Percentiles rank a stretch among this genome's conserved stretches.
These are phyloP conservation scores for Apiotrichum gracile DNA, from an alignment of 1,284 basidiomycete genomes.

Conservation along the genomic window DNA sequence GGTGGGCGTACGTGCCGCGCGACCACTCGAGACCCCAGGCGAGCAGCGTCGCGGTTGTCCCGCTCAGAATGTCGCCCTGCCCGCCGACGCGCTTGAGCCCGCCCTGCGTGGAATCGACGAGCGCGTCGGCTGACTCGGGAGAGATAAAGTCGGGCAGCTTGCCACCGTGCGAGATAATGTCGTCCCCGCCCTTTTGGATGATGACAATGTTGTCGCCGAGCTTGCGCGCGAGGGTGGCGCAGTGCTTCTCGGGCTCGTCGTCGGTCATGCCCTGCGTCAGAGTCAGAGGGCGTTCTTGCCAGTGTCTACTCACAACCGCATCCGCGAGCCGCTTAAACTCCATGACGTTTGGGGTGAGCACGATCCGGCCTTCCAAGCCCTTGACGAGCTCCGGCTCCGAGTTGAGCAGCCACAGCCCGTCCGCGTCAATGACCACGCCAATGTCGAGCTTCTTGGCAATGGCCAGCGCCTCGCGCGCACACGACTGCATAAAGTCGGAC, in stretches of 20 bases:
- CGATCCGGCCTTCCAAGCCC: constrained; percentile 51
- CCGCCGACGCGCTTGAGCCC: constrained; percentile 90
- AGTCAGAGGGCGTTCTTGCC: background rate
- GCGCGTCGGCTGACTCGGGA: constrained; percentile 15
- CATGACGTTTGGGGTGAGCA: constrained; percentile 85
- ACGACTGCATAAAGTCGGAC: constrained; percentile 80
- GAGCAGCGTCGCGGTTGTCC: constrained; percentile 77
- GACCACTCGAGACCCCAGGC: constrained; percentile 94
- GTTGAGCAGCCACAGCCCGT: constrained; percentile 53
- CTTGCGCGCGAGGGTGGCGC: constrained; percentile 61
- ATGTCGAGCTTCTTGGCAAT: constrained; percentile 58
- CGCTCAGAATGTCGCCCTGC: constrained; percentile 89
- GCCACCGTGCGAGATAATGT: constrained; percentile 49
- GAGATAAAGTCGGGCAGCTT: constrained; percentile 27
- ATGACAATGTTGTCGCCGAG: constrained; percentile 78
- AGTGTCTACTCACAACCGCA: constrained; percentile 54
- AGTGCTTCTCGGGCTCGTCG: constrained; percentile 50
- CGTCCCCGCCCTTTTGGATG: constrained; percentile 78
- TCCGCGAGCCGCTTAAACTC: constrained; percentile 85
- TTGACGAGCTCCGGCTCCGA: constrained; percentile 63
- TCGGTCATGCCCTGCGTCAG: constrained; percentile 49
- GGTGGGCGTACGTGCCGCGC: constrained; percentile 60
- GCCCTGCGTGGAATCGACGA: constrained; percentile 50
- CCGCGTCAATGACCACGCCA: constrained; percentile 90
- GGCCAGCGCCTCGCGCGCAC: constrained; percentile 50